Conservation (phyloP, 148 eudicot species). For the Rheum nobile region DNA sequence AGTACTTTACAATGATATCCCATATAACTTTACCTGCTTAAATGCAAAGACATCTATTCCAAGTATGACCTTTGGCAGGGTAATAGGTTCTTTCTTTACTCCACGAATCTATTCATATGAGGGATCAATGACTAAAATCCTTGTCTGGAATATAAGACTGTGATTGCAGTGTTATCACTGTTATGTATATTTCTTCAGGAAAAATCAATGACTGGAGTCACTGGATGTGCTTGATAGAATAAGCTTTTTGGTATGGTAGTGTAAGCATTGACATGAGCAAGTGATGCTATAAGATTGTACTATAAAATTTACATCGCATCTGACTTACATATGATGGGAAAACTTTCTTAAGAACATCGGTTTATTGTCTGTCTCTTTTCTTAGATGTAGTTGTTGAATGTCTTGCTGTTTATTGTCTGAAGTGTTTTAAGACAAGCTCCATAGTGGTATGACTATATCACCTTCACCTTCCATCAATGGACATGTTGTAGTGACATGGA, state of each 20-base stretch:
- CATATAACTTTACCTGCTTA: not conserved
- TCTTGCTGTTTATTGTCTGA: not conserved
- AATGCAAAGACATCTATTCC: not conserved
- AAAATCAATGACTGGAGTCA: not conserved
- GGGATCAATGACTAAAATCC: not conserved
- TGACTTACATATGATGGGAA: not conserved
- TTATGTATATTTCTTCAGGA: not conserved
- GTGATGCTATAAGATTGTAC: not conserved
- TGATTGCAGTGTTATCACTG: not conserved
- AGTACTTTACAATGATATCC: not conserved
- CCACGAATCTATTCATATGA: not conserved
- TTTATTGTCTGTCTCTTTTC: not conserved
- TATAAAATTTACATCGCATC: not conserved
- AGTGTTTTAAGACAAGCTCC: not conserved
- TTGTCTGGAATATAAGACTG: not conserved
- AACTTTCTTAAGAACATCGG: not conserved
- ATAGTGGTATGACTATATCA: not conserved
- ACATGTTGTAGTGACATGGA: not conserved
- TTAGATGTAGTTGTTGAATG: not conserved
- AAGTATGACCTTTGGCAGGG: not conserved
- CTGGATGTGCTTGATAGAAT: not conserved
- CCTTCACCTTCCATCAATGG: not conserved
- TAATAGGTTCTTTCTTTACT: not conserved
- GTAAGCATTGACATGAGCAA: not conserved
- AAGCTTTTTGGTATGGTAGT: not conserved